These are phyloP conservation scores for Alternaria dauci DNA, from an alignment of 2,329 filamentous ascomycete species.

Conservation along the genomic window DNA sequence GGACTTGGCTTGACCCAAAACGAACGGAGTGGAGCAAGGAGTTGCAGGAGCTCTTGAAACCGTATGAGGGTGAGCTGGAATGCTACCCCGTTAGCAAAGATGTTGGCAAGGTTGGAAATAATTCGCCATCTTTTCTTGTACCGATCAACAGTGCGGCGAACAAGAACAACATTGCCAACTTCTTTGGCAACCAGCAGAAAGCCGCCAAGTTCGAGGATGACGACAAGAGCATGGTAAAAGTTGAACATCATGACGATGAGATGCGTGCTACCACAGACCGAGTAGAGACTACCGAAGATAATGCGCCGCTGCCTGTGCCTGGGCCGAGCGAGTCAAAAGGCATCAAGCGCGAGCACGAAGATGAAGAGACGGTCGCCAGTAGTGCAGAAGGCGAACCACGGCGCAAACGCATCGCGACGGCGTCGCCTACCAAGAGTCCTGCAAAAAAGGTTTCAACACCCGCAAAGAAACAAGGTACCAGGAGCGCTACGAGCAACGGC, in stretches of 20 bases:
- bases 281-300: conserved; percentile 58
- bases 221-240: conserved; percentile 38
- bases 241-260: conserved; percentile 53
- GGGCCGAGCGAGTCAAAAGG: conserved; percentile 31
- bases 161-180: conserved; percentile 92
- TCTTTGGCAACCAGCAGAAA: conserved; percentile 73
- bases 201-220: conserved; percentile 31
- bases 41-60: conserved; percentile 79
- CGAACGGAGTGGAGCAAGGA: conserved; percentile 77
- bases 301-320: conserved; percentile 59
- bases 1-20: conserved; percentile 79
- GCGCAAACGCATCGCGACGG: conserved; percentile 47
- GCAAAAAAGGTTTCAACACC: conserved; percentile 32
- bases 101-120: conserved; percentile 93
- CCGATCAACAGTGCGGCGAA: conserved; percentile 86
- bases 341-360: conserved; percentile 60
- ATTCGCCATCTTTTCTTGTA: conserved; percentile 82
- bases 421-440: conserved; percentile 35
- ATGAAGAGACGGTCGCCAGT: conserved; percentile 42
- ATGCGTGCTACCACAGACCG: conserved; percentile 55
- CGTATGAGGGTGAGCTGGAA: conserved; percentile 80
- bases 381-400: conserved; percentile 46
- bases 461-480: conserved; percentile 54
- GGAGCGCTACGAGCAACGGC: conserved; percentile 66
- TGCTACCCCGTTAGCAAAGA: conserved; percentile 87